Conservation (phyloP, 345 rosid species). For the Nasturtium officinale region DNA sequence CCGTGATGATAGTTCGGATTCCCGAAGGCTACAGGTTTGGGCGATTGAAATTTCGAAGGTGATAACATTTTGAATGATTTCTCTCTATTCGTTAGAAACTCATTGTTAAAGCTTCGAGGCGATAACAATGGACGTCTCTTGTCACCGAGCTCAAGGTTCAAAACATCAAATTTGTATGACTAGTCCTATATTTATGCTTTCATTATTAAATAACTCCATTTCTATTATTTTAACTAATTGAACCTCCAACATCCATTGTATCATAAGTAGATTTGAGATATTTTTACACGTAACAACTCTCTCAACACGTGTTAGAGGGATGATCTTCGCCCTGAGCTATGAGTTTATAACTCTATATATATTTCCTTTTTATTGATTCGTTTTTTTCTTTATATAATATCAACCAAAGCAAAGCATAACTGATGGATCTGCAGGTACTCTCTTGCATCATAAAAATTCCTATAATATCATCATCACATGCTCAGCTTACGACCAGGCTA, state of each 20-base stretch:
- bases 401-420: not conserved
- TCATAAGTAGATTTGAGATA: not conserved
- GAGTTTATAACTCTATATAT: not conserved
- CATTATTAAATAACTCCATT: not conserved
- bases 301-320: not conserved
- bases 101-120: constrained; percentile 29
- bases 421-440: not conserved
- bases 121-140: constrained; percentile 29
- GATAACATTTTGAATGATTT: constrained; percentile 40
- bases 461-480: not conserved
- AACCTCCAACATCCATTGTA: not conserved
- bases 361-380: not conserved
- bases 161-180: not conserved
- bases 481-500: constrained; percentile 1
- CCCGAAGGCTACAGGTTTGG: constrained; percentile 9
- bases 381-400: not conserved
- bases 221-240: not conserved
- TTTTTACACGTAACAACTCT: constrained; percentile 1
- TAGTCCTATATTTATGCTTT: not conserved
- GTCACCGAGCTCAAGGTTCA: not conserved
- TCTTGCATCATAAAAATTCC: not conserved
- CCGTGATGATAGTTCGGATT: constrained; percentile 10
- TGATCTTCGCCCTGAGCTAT: not conserved
- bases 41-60: constrained; percentile 33
- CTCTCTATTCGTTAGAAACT: constrained; percentile 21